Conservation (phyloP, 2,329 filamentous ascomycete genomes). For the Claviceps fusiformis region DNA sequence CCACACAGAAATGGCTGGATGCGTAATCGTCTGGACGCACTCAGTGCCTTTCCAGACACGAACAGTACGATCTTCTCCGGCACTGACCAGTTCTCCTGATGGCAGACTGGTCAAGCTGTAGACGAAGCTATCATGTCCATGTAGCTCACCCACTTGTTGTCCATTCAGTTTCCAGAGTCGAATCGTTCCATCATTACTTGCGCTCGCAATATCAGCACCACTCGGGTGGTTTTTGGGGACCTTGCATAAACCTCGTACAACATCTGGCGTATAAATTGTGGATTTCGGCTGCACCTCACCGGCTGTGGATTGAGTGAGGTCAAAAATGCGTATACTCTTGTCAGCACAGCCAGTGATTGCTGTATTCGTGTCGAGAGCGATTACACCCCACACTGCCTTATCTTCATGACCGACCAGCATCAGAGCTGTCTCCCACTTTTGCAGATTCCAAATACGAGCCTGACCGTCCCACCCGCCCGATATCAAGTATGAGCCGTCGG, state of each 20-base stretch:
- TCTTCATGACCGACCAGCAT: slow-evolving; percentile 63
- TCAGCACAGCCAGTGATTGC: slow-evolving; percentile 90
- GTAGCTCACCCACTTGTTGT: slow-evolving; percentile 59
- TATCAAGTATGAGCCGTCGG: slow-evolving; percentile 59
- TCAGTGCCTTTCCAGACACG: slow-evolving; percentile 72
- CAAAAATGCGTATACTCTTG: slow-evolving; percentile 74
- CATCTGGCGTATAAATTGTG: slow-evolving; percentile 56
- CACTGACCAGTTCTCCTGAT: slow-evolving; percentile 76
- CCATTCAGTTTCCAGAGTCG: slow-evolving; percentile 78
- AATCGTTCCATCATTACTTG: slow-evolving; percentile 83
- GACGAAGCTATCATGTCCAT: slow-evolving; percentile 89
- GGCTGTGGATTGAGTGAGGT: slow-evolving; percentile 47
- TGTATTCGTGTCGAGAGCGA: slow-evolving; percentile 66
- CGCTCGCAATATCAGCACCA: slow-evolving; percentile 85
- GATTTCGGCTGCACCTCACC: slow-evolving; percentile 37
- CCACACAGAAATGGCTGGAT: slow-evolving; percentile 96
- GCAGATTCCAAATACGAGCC: slow-evolving; percentile 74
- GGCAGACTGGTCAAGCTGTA: slow-evolving; percentile 71
- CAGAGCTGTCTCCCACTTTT: slow-evolving; percentile 67
- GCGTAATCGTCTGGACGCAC: slow-evolving; percentile 90
- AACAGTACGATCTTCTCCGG: slow-evolving; percentile 88
- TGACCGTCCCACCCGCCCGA: slow-evolving; percentile 92
- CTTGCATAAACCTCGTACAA: slow-evolving; percentile 77
- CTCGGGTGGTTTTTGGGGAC: slow-evolving; percentile 64
- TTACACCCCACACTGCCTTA: slow-evolving; percentile 74